Conservation (phyloP, 1,284 basidiomycete species). For the Microbotryum saponariae region DNA sequence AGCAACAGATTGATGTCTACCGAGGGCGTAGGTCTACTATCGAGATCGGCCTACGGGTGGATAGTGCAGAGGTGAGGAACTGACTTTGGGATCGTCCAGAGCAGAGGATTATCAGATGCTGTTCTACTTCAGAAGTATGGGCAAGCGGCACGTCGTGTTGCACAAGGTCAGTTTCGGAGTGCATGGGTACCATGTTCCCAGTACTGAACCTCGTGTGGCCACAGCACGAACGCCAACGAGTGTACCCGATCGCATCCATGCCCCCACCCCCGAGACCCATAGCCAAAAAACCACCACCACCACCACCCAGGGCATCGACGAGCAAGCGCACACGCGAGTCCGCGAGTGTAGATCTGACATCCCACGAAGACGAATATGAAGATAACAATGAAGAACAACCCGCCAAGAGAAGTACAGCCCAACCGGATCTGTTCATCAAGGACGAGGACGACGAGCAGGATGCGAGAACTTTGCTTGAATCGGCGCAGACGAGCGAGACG, state of each 20-base stretch:
- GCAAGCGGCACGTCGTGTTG: slow-evolving; percentile 41
- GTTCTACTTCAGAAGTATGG: slow-evolving; percentile 41
- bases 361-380: background rate
- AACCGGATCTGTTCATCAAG: background rate
- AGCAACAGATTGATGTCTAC: slow-evolving; percentile 41
- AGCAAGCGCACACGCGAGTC: background rate
- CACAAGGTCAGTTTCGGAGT: slow-evolving; percentile 35
- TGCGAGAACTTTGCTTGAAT: background rate
- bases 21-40: slow-evolving; percentile 28
- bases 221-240: background rate
- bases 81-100: background rate
- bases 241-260: background rate
- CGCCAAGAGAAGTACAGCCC: background rate
- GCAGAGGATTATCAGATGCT: slow-evolving; percentile 39
- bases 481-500: background rate
- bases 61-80: background rate
- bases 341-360: background rate
- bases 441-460: background rate
- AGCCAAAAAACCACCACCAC: slow-evolving; percentile 20
- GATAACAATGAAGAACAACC: background rate
- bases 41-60: background rate
- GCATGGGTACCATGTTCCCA: background rate
- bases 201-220: background rate
- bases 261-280: background rate
- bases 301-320: background rate